These are phyloP conservation scores for Exophiala phaeomuriformis DNA, from an alignment of 2,329 filamentous ascomycete species.

Conservation along the genomic window DNA sequence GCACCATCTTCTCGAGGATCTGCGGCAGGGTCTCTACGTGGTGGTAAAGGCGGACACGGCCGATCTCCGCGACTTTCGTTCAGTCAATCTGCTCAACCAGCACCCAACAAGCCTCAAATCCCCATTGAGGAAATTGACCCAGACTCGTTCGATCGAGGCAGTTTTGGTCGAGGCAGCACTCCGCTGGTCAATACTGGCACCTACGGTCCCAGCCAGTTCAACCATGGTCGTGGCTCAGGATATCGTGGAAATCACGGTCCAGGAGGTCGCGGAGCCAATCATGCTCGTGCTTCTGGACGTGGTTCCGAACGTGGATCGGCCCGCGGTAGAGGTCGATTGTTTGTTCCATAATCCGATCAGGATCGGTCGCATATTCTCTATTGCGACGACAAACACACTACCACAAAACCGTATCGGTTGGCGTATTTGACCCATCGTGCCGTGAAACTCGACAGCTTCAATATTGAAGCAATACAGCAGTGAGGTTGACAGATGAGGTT, in stretches of 20 bases:
- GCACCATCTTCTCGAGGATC: conserved; percentile 7
- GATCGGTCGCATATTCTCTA: conserved; percentile 1
- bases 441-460: background rate
- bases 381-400: conserved; percentile 10
- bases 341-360: conserved; percentile 22
- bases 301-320: conserved; percentile 23
- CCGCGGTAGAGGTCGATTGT: conserved; percentile 27
- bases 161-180: conserved; percentile 26
- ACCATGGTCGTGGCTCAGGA: conserved; percentile 8
- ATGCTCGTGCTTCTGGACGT: conserved; percentile 17
- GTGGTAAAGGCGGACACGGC: conserved; percentile 7
- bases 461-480: background rate
- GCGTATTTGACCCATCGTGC: background rate
- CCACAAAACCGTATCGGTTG: background rate
- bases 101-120: conserved; percentile 32
- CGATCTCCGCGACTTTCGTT: conserved; percentile 21
- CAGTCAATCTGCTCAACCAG: conserved; percentile 12
- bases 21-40: conserved; percentile 10
- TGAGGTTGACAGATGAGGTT: background rate
- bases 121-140: conserved; percentile 43
- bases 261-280: conserved; percentile 13
- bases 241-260: conserved; percentile 11
- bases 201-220: conserved; percentile 9
- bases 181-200: conserved; percentile 24
- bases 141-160: conserved; percentile 41